These are phyloP conservation scores for Aureobasidium sp. DNA, from an alignment of 2,329 filamentous ascomycete genomes.

Conservation along the genomic window DNA sequence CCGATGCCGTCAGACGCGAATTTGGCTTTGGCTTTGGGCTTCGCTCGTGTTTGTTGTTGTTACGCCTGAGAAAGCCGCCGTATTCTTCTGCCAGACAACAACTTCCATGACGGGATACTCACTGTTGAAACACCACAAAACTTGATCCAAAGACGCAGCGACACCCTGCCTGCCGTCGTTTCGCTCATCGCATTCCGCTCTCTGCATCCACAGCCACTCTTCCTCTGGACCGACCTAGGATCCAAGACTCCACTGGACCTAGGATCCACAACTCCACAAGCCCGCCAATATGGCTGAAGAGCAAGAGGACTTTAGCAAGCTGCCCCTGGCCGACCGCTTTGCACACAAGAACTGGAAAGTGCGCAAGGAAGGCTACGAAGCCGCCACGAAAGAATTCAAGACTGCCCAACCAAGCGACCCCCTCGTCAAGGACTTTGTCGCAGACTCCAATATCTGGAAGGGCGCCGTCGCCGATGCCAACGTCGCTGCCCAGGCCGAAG, in stretches of 20 bases:
- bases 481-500: slow-evolving; percentile 93
- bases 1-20: slow-evolving; percentile 11
- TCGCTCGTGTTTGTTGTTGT: slow-evolving; percentile 1
- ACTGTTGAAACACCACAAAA: neutral
- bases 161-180: neutral
- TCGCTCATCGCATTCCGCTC: neutral
- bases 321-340: slow-evolving; percentile 74
- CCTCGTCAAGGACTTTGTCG: slow-evolving; percentile 78
- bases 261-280: neutral
- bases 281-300: slow-evolving; percentile 63
- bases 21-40: slow-evolving; percentile 4
- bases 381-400: slow-evolving; percentile 80
- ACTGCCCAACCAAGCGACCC: slow-evolving; percentile 76
- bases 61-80: neutral
- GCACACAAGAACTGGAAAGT: slow-evolving; percentile 97
- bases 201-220: neutral
- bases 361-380: slow-evolving; percentile 89
- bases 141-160: neutral
- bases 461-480: slow-evolving; percentile 89
- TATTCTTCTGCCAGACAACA: neutral
- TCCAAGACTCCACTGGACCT: neutral
- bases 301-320: slow-evolving; percentile 74
- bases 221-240: neutral
- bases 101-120: neutral
- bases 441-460: slow-evolving; percentile 84